Evolutionary conservation across 2,329 filamentous ascomycete genomes (phyloP).

Genomic region (Fusarium xylarioides): DNA sequence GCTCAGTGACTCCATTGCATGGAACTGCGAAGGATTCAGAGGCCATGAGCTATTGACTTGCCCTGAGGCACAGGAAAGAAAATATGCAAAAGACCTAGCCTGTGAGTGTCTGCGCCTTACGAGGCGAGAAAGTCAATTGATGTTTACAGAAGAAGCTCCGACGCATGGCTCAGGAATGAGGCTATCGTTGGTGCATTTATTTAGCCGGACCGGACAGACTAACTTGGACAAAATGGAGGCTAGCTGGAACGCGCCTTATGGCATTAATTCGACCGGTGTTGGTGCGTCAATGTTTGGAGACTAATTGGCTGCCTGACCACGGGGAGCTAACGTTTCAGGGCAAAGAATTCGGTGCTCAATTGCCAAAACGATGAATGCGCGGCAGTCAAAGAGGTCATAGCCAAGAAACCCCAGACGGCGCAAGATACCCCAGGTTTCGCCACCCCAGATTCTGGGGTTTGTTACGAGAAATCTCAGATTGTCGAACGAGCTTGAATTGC

Average conservation of each 20-base stretch:
- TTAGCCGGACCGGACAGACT: conserved; percentile 11
- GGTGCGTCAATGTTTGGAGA: background rate
- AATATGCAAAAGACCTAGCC: background rate
- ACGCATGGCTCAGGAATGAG: background rate
- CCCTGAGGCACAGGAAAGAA: background rate
- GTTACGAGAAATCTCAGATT: background rate
- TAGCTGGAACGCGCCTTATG: background rate
- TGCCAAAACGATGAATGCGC: background rate
- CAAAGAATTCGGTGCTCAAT: background rate
- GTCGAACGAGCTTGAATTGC: background rate
- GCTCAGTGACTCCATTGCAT: background rate
- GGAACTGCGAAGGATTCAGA: background rate
- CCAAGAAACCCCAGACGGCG: conserved; percentile 2
- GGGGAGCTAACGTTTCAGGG: background rate
- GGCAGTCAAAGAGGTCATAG: background rate
- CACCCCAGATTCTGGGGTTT: background rate
- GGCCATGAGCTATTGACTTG: background rate
- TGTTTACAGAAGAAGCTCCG: background rate
- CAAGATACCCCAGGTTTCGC: conserved; percentile 18
- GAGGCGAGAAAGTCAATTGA: conserved; percentile 1
- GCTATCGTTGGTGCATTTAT: background rate
- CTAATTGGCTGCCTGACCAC: background rate
- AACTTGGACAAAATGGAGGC: background rate
- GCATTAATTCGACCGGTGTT: background rate
- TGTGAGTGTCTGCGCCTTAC: background rate